Conservation (phyloP, 164 flowering plant species). For the Aristolochia contorta region DNA sequence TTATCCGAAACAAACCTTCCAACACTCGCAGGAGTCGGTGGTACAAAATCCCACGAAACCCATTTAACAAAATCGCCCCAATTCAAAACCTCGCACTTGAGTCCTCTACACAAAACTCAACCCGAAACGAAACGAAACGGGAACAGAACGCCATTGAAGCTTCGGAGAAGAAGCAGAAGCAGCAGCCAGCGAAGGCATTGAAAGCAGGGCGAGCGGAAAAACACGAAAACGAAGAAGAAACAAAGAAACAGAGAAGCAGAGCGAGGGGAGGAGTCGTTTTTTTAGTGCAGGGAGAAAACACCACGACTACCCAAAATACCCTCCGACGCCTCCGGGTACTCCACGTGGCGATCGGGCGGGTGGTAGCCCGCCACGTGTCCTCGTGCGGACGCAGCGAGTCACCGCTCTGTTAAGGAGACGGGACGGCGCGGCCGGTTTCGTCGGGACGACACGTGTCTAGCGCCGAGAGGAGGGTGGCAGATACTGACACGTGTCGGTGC, state of each 20-base stretch:
- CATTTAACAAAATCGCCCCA: not conserved
- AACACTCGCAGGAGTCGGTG: not conserved
- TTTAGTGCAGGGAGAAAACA: too few species aligned
- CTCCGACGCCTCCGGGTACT: not conserved
- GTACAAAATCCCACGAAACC: not conserved
- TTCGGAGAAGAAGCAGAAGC: not conserved
- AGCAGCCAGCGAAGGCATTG: not conserved
- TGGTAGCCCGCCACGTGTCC: slow-evolving; percentile 9
- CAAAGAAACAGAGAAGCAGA: not conserved
- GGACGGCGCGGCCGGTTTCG: not conserved
- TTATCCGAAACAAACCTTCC: not conserved
- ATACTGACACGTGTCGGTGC: slow-evolving; percentile 12
- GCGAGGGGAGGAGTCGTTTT: not conserved
- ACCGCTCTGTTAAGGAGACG: slow-evolving; percentile 8
- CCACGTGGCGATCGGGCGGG: slow-evolving; percentile 8
- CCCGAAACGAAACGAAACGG: not conserved
- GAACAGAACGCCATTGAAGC: not conserved
- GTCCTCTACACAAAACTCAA: too few species aligned
- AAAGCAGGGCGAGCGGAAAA: not conserved
- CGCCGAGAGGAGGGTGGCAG: not conserved
- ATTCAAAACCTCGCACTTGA: too few species aligned
- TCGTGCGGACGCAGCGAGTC: slow-evolving; percentile 8
- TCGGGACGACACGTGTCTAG: slow-evolving; percentile 9
- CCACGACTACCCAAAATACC: slow-evolving; percentile 9
- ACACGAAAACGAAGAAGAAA: not conserved